Evolutionary conservation across 345 rosid genomes (phyloP).

Genomic region (Erysimum cheiranthoides): DNA sequence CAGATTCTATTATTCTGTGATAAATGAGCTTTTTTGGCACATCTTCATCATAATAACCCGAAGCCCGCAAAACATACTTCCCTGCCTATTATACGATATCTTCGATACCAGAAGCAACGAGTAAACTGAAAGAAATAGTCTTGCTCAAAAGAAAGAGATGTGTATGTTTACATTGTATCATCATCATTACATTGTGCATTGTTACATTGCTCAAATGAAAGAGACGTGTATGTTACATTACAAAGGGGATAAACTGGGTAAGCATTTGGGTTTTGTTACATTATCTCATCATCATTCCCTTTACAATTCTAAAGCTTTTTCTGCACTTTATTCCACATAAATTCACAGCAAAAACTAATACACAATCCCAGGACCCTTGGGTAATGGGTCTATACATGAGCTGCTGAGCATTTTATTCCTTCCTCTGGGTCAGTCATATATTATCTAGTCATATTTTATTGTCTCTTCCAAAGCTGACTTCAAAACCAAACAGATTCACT

Average conservation of each 20-base stretch:
- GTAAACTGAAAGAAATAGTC: conserved; percentile 1
- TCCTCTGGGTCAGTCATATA: not conserved
- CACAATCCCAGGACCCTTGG: not conserved
- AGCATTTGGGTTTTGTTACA: conserved; percentile 18
- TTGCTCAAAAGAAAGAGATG: not conserved
- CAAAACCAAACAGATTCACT: conserved; percentile 16
- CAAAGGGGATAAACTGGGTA: not conserved
- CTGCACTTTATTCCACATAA: not conserved
- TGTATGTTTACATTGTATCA: not conserved
- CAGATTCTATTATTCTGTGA: not conserved
- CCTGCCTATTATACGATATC: not conserved
- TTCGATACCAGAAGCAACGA: not conserved
- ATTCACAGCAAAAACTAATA: conserved; percentile 9
- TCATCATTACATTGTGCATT: no score
- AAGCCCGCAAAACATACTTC: not conserved
- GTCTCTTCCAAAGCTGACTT: conserved; percentile 14
- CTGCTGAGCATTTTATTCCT: not conserved
- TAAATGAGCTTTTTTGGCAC: conserved; percentile 2
- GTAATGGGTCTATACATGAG: not conserved
- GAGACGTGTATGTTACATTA: not conserved
- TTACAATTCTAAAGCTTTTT: not conserved
- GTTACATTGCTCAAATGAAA: not conserved
- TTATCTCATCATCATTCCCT: not conserved
- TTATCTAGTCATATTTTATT: not conserved
- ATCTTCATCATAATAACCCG: not conserved